Conservation (phyloP, 1,139 yeast species). For the Wickerhamomyces sp. region DNA sequence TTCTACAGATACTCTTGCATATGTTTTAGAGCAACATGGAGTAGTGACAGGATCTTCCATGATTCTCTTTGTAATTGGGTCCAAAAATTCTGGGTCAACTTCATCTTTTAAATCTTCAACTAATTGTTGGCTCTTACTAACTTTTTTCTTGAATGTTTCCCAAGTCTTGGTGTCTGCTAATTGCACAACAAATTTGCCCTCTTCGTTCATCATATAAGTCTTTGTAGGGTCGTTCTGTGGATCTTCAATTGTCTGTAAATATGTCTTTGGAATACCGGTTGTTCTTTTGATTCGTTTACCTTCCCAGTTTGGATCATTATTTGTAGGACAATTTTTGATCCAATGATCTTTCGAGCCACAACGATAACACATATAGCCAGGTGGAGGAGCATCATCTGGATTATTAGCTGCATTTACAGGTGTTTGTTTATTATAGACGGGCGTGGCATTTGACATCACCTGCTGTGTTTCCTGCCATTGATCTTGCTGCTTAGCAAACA, state of each 20-base stretch:
- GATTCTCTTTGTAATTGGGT: conserved; percentile 57
- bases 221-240: conserved; percentile 64
- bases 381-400: conserved; percentile 69
- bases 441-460: conserved; percentile 73
- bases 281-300: conserved; percentile 88
- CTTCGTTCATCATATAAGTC: conserved; percentile 85
- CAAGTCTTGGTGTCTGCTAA: conserved; percentile 93
- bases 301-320: conserved; percentile 89
- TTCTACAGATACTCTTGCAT: conserved; percentile 64
- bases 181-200: conserved; percentile 92
- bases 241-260: conserved; percentile 72
- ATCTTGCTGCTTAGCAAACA: conserved; percentile 90
- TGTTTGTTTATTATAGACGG: conserved; percentile 48
- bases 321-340: conserved; percentile 94
- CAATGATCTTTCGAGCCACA: conserved; percentile 97
- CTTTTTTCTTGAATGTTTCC: conserved; percentile 78
- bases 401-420: conserved; percentile 32
- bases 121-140: conserved; percentile 43
- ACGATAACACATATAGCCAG: conserved; percentile 91
- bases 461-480: conserved; percentile 96
- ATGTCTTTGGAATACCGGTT: conserved; percentile 95
- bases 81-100: conserved; percentile 56
- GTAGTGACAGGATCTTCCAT: conserved; percentile 77
- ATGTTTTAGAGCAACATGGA: conserved; percentile 68
- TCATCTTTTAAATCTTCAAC: conserved; percentile 33